Percentiles rank a stretch among this genome's conserved stretches.
These are phyloP conservation scores for Trichoderma orchidacearum DNA, from an alignment of 495 filamentous ascomycete species.

Conservation along the genomic window DNA sequence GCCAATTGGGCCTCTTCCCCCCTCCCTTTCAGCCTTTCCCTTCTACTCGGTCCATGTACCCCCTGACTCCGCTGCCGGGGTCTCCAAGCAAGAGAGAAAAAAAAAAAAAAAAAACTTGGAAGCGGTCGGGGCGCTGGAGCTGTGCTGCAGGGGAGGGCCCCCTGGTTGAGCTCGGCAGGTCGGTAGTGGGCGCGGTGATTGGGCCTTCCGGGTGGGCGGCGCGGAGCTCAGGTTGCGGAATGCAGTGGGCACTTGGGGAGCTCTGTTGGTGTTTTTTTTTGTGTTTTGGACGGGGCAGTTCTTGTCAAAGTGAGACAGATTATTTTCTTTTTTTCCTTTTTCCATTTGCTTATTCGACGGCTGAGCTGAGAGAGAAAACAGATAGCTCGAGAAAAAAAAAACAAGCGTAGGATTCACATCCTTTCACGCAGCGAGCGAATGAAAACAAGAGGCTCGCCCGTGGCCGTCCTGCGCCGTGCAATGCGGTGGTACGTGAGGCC, in stretches of 20 bases:
- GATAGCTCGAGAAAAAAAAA: too few species aligned
- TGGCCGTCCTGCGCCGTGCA: too few species aligned
- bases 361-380: too few species aligned
- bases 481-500: not conserved
- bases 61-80: not conserved
- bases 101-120: not conserved
- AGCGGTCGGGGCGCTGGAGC: not conserved
- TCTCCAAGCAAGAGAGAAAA: not conserved
- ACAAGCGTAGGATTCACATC: too few species aligned
- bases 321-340: too few species aligned
- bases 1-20: not conserved
- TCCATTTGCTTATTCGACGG: too few species aligned
- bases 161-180: not conserved
- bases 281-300: too few species aligned
- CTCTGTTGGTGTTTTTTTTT: too few species aligned
- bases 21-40: not conserved
- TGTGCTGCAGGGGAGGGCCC: not conserved
- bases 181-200: not conserved
- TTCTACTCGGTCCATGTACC: not conserved
- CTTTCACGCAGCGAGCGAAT: too few species aligned
- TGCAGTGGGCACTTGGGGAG: not conserved
- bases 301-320: too few species aligned
- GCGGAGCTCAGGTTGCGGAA: too few species aligned
- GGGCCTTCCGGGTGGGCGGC: not conserved
- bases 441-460: too few species aligned